These are phyloP conservation scores for Lecanicillium sp. DNA, from an alignment of 2,329 filamentous ascomycete genomes.

Conservation along the genomic window DNA sequence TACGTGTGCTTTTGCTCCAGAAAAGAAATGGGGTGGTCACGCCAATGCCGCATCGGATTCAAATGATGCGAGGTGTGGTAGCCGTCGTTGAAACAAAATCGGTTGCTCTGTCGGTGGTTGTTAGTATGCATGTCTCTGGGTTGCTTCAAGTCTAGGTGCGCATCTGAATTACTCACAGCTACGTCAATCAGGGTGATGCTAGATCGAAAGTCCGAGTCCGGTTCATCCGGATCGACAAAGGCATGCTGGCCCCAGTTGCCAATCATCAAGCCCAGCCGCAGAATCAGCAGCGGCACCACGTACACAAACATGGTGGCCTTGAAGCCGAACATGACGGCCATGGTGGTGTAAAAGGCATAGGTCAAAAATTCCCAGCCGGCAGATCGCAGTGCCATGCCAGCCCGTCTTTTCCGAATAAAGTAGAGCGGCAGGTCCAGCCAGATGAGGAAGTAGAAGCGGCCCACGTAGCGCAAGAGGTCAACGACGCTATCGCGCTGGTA, in stretches of 20 bases:
- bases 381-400: constrained; percentile 43
- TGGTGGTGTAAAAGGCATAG: constrained; percentile 41
- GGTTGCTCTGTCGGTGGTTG: constrained; percentile 53
- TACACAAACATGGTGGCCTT: constrained; percentile 57
- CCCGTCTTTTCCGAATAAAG: constrained; percentile 58
- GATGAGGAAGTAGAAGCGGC: constrained; percentile 63
- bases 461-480: constrained; percentile 65
- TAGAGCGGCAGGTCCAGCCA: constrained; percentile 72
- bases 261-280: constrained; percentile 68
- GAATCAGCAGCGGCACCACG: constrained; percentile 55
- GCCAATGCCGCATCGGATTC: constrained; percentile 73
- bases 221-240: constrained; percentile 67
- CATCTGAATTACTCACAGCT: constrained; percentile 50
- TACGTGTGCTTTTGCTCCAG: constrained; percentile 62
- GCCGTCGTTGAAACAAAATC: constrained; percentile 76
- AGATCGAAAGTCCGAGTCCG: constrained; percentile 69
- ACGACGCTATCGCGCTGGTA: constrained; percentile 63
- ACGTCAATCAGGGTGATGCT: constrained; percentile 77
- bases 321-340: constrained; percentile 42
- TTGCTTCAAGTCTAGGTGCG: too few relatives aligned
- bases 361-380: constrained; percentile 54
- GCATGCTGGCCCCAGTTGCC: constrained; percentile 84
- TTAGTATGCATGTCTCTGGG: too few relatives aligned
- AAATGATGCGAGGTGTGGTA: constrained; percentile 78
- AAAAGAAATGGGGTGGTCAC: constrained; percentile 69